Conservation (phyloP, 257 asterid genomes). For the Coffea eugenioides region DNA sequence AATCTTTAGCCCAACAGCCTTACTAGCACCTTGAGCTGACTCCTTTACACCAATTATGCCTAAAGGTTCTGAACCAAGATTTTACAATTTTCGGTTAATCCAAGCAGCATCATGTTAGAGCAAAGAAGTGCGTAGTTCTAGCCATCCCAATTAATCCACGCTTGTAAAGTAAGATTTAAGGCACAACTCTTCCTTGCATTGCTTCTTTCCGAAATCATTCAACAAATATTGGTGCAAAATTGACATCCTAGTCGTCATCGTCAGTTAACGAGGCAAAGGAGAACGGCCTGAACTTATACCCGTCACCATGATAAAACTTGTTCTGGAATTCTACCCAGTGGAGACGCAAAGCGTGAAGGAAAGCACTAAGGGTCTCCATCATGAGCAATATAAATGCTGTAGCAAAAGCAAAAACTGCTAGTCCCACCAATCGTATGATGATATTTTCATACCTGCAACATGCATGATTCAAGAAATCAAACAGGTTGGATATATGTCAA, state of each 20-base stretch:
- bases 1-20: constrained; percentile 27
- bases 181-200: constrained; percentile 16
- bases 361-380: constrained; percentile 97
- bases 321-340: constrained; percentile 96
- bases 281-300: constrained; percentile 83
- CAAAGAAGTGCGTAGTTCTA: constrained; percentile 15
- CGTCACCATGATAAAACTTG: constrained; percentile 86
- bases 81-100: constrained; percentile 33
- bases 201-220: constrained; percentile 27
- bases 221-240: constrained; percentile 3
- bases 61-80: constrained; percentile 30
- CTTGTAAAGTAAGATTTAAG: not conserved
- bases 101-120: constrained; percentile 21
- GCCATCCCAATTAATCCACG: constrained; percentile 14
- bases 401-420: constrained; percentile 80
- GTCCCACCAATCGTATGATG: constrained; percentile 64
- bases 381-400: constrained; percentile 80
- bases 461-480: not conserved
- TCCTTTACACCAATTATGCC: constrained; percentile 22
- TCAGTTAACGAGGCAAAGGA: constrained; percentile 65
- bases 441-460: constrained; percentile 69
- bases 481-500: not conserved
- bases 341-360: constrained; percentile 90
- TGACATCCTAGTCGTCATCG: constrained; percentile 45
- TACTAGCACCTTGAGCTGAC: constrained; percentile 9